phyloP scores from a whole-genome alignment of 176 grass and related monocot species.

The Paspalum vaginatum region DNA sequence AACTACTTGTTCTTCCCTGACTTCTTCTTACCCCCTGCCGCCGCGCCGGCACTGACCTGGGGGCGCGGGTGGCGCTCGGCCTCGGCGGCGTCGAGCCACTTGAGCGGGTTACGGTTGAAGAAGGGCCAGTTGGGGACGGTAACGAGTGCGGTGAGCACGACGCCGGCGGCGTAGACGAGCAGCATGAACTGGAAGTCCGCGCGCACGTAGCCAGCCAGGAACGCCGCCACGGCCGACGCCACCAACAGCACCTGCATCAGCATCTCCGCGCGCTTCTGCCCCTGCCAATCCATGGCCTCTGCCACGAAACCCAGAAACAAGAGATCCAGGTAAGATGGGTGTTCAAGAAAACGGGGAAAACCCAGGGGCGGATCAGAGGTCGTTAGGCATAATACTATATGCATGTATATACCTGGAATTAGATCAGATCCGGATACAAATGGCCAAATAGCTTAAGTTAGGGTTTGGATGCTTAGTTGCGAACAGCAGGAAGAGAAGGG shows the following conservation, averaged over 20 bases:
- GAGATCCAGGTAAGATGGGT: conserved; percentile 18
- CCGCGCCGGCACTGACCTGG: conserved; percentile 38
- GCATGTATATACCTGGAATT: not conserved
- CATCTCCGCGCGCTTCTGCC: conserved; percentile 88
- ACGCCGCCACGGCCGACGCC: conserved; percentile 60
- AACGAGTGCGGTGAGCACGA: conserved; percentile 78
- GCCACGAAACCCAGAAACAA: not conserved
- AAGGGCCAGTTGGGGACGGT: conserved; percentile 89
- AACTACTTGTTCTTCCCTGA: conserved; percentile 71
- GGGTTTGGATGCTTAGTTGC: not conserved
- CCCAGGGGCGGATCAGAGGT: not conserved
- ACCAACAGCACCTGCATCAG: conserved; percentile 92
- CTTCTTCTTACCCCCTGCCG: conserved; percentile 70
- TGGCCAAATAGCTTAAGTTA: not conserved
- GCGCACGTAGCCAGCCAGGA: conserved; percentile 59
- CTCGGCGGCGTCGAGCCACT: conserved; percentile 82
- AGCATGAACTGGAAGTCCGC: conserved; percentile 85
- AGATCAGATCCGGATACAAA: not conserved
- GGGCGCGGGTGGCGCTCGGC: conserved; percentile 81
- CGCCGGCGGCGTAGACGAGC: conserved; percentile 75
- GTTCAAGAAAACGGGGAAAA: too few species aligned
- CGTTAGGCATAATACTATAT: too few species aligned
- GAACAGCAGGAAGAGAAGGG: not conserved
- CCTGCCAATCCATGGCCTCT: conserved; percentile 90
- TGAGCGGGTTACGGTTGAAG: conserved; percentile 78